phyloP scores from a whole-genome alignment of 2,329 filamentous ascomycete genomes.

The Trichoderma sp. region DNA sequence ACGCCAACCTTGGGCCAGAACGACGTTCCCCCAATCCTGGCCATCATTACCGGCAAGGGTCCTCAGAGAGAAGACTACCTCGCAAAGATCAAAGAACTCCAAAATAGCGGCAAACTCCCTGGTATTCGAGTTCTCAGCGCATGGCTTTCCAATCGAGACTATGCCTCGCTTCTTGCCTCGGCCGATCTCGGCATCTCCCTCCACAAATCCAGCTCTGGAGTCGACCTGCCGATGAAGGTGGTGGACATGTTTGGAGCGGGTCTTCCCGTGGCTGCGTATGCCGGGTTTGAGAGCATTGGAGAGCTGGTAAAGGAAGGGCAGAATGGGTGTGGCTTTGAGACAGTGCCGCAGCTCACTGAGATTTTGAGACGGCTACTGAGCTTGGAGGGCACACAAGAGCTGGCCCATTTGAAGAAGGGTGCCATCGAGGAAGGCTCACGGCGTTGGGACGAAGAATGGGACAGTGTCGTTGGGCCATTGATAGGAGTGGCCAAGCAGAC shows the following conservation, averaged over 20 bases:
- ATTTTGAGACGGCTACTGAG: slow-evolving; percentile 64
- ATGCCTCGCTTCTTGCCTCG: slow-evolving; percentile 76
- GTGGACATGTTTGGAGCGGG: slow-evolving; percentile 98
- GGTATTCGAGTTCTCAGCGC: slow-evolving; percentile 73
- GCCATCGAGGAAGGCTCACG: slow-evolving; percentile 70
- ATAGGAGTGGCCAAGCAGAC: slow-evolving; percentile 47
- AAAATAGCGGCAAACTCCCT: slow-evolving; percentile 58
- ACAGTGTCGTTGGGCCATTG: slow-evolving; percentile 71
- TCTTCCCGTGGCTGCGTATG: slow-evolving; percentile 84
- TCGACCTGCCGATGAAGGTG: slow-evolving; percentile 98
- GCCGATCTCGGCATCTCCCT: slow-evolving; percentile 89
- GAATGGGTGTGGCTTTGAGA: slow-evolving; percentile 84
- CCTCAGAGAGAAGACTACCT: slow-evolving; percentile 78
- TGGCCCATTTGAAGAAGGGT: slow-evolving; percentile 62
- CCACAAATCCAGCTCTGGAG: slow-evolving; percentile 89
- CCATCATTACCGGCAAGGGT: slow-evolving; percentile 92
- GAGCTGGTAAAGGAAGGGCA: slow-evolving; percentile 85
- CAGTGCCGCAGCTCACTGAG: slow-evolving; percentile 59
- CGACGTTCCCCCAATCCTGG: slow-evolving; percentile 64
- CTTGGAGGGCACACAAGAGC: slow-evolving; percentile 46
- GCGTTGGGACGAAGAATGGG: slow-evolving; percentile 93
- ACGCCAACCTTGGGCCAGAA: slow-evolving; percentile 41
- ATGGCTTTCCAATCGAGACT: slow-evolving; percentile 81
- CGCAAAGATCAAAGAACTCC: slow-evolving; percentile 59
- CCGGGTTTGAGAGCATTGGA: slow-evolving; percentile 78